phyloP scores from a whole-genome alignment of 768 basidiomycete species.

The Termitomyces sp. region DNA sequence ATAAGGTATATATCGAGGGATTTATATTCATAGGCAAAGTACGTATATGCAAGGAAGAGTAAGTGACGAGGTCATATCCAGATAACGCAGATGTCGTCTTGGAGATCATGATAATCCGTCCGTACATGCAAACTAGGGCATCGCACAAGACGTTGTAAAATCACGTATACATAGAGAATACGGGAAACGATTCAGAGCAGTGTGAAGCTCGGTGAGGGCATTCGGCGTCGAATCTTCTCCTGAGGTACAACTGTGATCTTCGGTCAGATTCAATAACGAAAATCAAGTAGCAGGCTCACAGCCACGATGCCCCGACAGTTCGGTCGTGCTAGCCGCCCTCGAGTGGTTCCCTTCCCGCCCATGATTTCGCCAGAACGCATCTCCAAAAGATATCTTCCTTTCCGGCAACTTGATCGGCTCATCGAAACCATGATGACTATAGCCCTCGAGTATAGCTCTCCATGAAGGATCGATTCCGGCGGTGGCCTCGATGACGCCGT shows the following conservation, averaged over 20 bases:
- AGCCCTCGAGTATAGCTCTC: constrained; percentile 38
- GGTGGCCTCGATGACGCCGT: constrained; percentile 52
- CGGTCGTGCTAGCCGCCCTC: constrained; percentile 5
- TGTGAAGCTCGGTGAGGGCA: constrained; percentile 17
- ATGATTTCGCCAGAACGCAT: constrained; percentile 33
- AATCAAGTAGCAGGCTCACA: neutral
- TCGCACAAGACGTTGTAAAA: neutral
- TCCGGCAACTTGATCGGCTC: constrained; percentile 24
- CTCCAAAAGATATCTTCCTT: constrained; percentile 30
- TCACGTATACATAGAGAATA: neutral
- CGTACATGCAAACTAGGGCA: neutral
- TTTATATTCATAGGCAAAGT: neutral
- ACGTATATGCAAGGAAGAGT: neutral
- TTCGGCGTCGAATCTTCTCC: constrained; percentile 12
- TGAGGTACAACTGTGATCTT: constrained; percentile 4
- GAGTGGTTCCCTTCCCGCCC: constrained; percentile 17
- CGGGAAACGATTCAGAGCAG: constrained; percentile 4
- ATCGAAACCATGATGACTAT: constrained; percentile 15
- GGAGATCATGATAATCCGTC: neutral
- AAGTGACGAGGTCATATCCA: neutral
- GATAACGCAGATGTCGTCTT: neutral
- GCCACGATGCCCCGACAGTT: constrained; percentile 6
- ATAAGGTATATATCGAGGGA: neutral
- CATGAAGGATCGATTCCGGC: constrained; percentile 54
- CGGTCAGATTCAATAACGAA: neutral